Percentiles rank a stretch among this genome's conserved stretches.
phyloP scores from a whole-genome alignment of 371 early-diverging fungal genomes.

The Mucor lusitanicus region DNA sequence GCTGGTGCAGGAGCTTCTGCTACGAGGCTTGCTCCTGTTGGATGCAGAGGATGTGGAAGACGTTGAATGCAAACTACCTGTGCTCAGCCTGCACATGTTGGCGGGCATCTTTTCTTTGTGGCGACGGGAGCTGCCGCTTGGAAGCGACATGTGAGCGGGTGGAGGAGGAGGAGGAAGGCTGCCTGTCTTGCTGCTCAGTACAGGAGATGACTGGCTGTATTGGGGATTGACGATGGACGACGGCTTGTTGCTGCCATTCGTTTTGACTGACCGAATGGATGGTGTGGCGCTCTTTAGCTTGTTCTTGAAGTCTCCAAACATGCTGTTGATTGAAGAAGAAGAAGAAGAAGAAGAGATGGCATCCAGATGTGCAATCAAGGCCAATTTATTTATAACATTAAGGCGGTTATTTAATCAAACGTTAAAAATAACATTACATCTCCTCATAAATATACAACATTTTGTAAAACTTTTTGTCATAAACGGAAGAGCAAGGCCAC shows the following conservation, averaged over 20 bases:
- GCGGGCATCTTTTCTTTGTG: background rate
- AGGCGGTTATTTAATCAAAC: constrained; percentile 5
- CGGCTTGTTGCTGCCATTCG: background rate
- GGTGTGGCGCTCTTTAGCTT: constrained; percentile 14
- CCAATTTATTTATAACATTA: constrained; percentile 3
- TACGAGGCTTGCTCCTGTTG: background rate
- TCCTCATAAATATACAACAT: background rate
- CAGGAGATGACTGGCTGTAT: background rate
- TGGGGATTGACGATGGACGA: background rate
- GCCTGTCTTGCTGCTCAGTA: background rate
- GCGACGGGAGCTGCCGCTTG: background rate
- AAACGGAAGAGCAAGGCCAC: background rate
- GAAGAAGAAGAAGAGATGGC: background rate
- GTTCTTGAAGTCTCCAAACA: constrained; percentile 15
- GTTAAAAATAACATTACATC: background rate
- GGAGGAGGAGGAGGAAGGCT: background rate
- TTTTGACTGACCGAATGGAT: constrained; percentile 7
- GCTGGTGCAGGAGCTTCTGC: background rate
- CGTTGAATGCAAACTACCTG: background rate
- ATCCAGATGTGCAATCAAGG: background rate
- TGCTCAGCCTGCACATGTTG: background rate
- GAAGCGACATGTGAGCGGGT: background rate
- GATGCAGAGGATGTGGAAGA: background rate
- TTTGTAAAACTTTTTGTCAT: background rate
- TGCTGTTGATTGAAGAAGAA: background rate